These are phyloP conservation scores for Hanseniaspora vineae DNA, from an alignment of 805 yeast species.

Conservation along the genomic window DNA sequence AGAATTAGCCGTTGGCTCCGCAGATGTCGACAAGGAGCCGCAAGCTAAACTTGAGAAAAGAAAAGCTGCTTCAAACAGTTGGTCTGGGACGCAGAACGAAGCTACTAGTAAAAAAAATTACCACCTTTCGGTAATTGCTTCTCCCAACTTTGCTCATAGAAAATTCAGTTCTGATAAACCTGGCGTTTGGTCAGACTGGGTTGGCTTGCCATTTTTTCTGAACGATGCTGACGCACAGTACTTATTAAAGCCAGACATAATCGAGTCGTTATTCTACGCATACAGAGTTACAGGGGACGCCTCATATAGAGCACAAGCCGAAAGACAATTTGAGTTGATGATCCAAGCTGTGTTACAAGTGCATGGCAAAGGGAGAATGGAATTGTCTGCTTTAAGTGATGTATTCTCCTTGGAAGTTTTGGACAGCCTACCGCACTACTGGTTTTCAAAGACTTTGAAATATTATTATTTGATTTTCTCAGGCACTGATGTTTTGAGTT, in stretches of 20 bases:
- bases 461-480: constrained; percentile 39
- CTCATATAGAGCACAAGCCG: constrained; percentile 43
- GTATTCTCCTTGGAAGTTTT: constrained; percentile 15
- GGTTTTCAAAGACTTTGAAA: constrained; percentile 49
- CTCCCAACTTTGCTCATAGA: background rate
- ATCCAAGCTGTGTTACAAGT: constrained; percentile 21
- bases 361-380: constrained; percentile 28
- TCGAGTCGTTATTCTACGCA: constrained; percentile 46
- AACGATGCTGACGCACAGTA: constrained; percentile 25
- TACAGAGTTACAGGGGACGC: constrained; percentile 49
- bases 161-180: constrained; percentile 7
- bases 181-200: constrained; percentile 15
- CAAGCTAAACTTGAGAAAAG: too few relatives aligned
- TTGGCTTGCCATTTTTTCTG: constrained; percentile 23
- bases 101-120: background rate
- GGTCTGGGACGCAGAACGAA: background rate
- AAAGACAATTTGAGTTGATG: constrained; percentile 32
- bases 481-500: constrained; percentile 28
- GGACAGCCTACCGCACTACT: constrained; percentile 35
- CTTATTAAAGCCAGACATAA: constrained; percentile 46
- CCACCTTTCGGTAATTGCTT: background rate
- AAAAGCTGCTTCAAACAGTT: too few relatives aligned
- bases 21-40: too few relatives aligned
- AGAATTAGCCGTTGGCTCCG: too few relatives aligned
- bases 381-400: constrained; percentile 24